These are phyloP conservation scores for Rhododendron simsii DNA, from an alignment of 148 eudicot genomes.

Conservation along the genomic window DNA sequence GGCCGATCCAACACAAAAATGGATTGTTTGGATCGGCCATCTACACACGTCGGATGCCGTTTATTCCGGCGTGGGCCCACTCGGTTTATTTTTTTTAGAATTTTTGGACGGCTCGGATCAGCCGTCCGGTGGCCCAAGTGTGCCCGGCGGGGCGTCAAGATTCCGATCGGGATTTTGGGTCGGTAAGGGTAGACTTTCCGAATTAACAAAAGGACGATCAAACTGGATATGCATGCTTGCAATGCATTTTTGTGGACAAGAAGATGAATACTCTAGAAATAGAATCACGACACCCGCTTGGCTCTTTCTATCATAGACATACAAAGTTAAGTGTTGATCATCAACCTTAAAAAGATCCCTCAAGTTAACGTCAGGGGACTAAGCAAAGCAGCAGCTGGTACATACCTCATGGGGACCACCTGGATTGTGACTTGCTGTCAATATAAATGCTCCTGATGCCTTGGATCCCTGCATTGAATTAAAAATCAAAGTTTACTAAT, in stretches of 20 bases:
- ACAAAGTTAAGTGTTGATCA: background rate
- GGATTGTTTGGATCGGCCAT: too few relatives aligned
- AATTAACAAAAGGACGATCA: background rate
- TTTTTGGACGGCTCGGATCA: too few relatives aligned
- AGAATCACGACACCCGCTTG: background rate
- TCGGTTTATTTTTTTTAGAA: too few relatives aligned
- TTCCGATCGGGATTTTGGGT: too few relatives aligned
- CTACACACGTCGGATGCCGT: too few relatives aligned
- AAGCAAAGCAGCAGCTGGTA: background rate
- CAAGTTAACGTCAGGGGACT: background rate
- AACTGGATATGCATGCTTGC: background rate
- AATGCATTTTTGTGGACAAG: background rate
- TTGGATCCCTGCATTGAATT: slow-evolving; percentile 53
- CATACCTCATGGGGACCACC: slow-evolving; percentile 93
- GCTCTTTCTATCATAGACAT: background rate
- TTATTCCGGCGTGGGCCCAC: too few relatives aligned
- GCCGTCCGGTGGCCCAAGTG: too few relatives aligned
- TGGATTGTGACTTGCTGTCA: slow-evolving; percentile 98
- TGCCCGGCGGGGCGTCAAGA: too few relatives aligned
- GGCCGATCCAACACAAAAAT: too few relatives aligned
- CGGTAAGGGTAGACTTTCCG: too few relatives aligned
- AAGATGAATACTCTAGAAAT: background rate
- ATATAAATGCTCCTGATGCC: slow-evolving; percentile 85
- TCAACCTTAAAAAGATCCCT: background rate
- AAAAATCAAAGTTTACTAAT: background rate